Percentiles rank a stretch among this genome's conserved stretches.
Conservation (phyloP, 1,284 basidiomycete species). For the Austroboletus sp. region DNA sequence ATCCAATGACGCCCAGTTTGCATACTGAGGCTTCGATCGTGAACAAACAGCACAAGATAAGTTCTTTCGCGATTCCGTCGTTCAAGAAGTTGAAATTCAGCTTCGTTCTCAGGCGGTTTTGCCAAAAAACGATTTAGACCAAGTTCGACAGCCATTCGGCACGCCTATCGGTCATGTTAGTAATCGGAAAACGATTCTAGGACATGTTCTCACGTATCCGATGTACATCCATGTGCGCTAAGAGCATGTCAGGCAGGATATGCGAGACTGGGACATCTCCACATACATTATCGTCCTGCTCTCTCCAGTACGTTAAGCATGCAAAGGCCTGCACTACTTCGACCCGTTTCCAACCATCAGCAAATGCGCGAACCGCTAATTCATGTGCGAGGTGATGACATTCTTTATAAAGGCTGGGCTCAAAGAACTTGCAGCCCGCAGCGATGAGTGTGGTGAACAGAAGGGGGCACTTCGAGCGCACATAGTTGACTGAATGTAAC, state of each 20-base stretch:
- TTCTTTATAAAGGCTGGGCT: constrained; percentile 57
- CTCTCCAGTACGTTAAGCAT: constrained; percentile 81
- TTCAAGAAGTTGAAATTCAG: constrained; percentile 57
- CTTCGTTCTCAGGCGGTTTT: constrained; percentile 51
- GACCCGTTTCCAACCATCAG: constrained; percentile 67
- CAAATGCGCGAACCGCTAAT: constrained; percentile 67
- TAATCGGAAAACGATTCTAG: neutral
- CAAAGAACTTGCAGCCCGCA: constrained; percentile 81
- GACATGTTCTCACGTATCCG: constrained; percentile 54
- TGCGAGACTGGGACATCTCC: constrained; percentile 8
- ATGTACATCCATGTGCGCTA: constrained; percentile 80
- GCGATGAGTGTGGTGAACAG: constrained; percentile 77
- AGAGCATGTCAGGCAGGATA: constrained; percentile 17
- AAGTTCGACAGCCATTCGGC: constrained; percentile 77
- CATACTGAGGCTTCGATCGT: constrained; percentile 74
- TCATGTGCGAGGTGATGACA: constrained; percentile 66
- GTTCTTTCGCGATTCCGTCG: constrained; percentile 76
- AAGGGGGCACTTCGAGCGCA: constrained; percentile 68
- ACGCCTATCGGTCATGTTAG: constrained; percentile 46
- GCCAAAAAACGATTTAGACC: constrained; percentile 63
- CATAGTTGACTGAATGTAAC: constrained; percentile 65
- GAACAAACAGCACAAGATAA: constrained; percentile 75
- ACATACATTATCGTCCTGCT: constrained; percentile 69
- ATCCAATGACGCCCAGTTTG: constrained; percentile 80
- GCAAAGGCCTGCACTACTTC: constrained; percentile 81